A percentile compares a stretch with the other conserved stretches of the same genome.
These are phyloP conservation scores for Periconia sp. DNA, from an alignment of 2,329 filamentous ascomycete species.

Conservation along the genomic window DNA sequence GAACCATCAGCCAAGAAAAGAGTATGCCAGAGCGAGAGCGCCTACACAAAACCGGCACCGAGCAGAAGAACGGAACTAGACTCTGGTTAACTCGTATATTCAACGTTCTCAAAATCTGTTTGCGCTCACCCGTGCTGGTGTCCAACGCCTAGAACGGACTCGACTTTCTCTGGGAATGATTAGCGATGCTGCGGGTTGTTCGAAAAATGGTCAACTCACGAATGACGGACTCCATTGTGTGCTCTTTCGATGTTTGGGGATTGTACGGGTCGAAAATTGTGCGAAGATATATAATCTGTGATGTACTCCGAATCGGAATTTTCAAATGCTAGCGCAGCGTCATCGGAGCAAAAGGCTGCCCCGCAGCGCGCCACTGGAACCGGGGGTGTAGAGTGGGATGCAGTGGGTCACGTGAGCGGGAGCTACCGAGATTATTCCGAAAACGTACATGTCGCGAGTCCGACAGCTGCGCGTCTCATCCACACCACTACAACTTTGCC, in stretches of 20 bases:
- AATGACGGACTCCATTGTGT: conserved; percentile 47
- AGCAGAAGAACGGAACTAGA: conserved; percentile 46
- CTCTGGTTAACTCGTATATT: conserved; percentile 18
- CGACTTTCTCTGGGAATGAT: conserved; percentile 36
- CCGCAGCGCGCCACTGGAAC: conserved; percentile 25
- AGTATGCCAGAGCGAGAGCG: not conserved
- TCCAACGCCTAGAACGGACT: conserved; percentile 34
- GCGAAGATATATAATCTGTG: conserved; percentile 28
- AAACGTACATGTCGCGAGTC: conserved; percentile 10
- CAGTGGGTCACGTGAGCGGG: conserved; percentile 9
- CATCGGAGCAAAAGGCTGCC: conserved; percentile 32
- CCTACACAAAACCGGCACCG: conserved; percentile 48
- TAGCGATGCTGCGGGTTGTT: conserved; percentile 18
- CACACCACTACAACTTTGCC: conserved; percentile 17
- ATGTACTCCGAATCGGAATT: conserved; percentile 41
- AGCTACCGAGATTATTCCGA: conserved; percentile 10
- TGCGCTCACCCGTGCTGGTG: conserved; percentile 36
- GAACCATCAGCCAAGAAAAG: conserved; percentile 16
- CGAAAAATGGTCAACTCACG: conserved; percentile 20
- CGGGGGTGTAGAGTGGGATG: conserved; percentile 21
- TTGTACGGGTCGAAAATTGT: conserved; percentile 17
- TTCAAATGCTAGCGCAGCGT: conserved; percentile 28
- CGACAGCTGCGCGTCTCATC: conserved; percentile 24
- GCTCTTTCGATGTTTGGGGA: conserved; percentile 15
- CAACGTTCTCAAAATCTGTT: not conserved